Evolutionary conservation across 345 rosid species (phyloP).

Genomic region (Aethionema arabicum): DNA sequence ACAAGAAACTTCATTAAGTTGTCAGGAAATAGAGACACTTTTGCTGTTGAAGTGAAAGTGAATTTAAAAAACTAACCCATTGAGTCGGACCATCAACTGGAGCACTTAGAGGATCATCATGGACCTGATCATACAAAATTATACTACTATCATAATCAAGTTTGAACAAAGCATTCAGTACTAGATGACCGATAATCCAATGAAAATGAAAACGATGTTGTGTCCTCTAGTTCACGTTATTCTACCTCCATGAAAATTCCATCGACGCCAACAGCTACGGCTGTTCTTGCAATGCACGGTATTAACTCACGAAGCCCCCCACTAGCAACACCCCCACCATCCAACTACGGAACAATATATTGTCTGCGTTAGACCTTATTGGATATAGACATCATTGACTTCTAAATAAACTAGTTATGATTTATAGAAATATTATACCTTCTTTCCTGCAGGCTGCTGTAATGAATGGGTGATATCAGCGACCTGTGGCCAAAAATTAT

Average conservation of each 20-base stretch:
- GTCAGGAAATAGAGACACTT: background rate
- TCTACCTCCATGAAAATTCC: conserved; percentile 98
- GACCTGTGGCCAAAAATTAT: conserved; percentile 51
- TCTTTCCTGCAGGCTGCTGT: conserved; percentile 94
- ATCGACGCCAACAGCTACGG: conserved; percentile 94
- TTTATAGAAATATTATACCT: conserved; percentile 45
- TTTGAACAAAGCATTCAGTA: conserved; percentile 12
- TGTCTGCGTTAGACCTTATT: conserved; percentile 4
- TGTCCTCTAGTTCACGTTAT: conserved; percentile 7
- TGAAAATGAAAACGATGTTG: background rate
- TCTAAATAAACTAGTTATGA: background rate
- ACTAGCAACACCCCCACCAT: conserved; percentile 98
- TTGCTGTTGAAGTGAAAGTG: background rate
- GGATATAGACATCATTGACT: conserved; percentile 1
- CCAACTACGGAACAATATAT: conserved; percentile 54
- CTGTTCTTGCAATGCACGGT: conserved; percentile 96
- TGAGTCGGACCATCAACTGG: conserved; percentile 99
- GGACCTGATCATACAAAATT: conserved; percentile 62
- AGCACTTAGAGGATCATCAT: conserved; percentile 89
- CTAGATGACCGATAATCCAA: conserved; percentile 9
- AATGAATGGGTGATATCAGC: conserved; percentile 94
- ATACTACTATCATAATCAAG: conserved; percentile 25
- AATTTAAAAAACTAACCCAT: conserved; percentile 64
- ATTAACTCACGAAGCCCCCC: conserved; percentile 97
- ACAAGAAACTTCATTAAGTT: conserved; percentile 1